A percentile compares a stretch with the other conserved stretches of the same genome.
Conservation (phyloP, 2,329 filamentous ascomycete genomes). For the Penicillium brevicompactum region DNA sequence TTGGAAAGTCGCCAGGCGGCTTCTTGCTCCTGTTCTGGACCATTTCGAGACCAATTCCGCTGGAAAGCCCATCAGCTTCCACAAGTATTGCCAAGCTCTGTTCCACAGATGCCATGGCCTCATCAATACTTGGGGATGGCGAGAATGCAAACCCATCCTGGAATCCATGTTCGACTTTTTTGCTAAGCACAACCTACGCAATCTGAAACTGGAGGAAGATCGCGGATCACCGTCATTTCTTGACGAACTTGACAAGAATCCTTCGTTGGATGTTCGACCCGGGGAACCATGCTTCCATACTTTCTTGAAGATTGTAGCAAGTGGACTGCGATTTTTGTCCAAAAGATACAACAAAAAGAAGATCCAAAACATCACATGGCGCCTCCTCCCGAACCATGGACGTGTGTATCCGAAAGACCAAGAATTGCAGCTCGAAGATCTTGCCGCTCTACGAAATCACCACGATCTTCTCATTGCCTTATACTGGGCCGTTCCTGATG, state of each 20-base stretch:
- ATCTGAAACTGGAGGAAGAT: constrained; percentile 55
- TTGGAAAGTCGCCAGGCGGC: constrained; percentile 52
- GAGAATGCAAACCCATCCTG: constrained; percentile 56
- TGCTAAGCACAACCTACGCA: constrained; percentile 53
- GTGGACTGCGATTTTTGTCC: constrained; percentile 52
- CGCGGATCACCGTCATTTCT: constrained; percentile 58
- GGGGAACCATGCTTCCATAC: constrained; percentile 61
- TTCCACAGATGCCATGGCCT: constrained; percentile 57
- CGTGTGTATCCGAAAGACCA: constrained; percentile 63
- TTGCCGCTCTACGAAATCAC: constrained; percentile 63
- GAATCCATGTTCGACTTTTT: constrained; percentile 63
- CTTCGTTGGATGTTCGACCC: constrained; percentile 46
- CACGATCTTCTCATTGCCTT: constrained; percentile 63
- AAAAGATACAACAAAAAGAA: constrained; percentile 54
- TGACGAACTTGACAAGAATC: constrained; percentile 49
- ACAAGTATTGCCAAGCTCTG: constrained; percentile 56
- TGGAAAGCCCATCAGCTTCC: constrained; percentile 49
- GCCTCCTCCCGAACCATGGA: constrained; percentile 62
- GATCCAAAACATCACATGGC: constrained; percentile 58
- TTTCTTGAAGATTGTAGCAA: constrained; percentile 59
- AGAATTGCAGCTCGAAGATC: constrained; percentile 53
- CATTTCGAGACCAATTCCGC: constrained; percentile 48
- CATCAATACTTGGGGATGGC: constrained; percentile 60
- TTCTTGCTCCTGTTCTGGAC: constrained; percentile 52
- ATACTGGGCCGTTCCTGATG: constrained; percentile 59